Percentiles rank a stretch among this genome's conserved stretches.
Conservation (phyloP, 1,284 basidiomycete genomes). For the Sanghuangporus weigelae region DNA sequence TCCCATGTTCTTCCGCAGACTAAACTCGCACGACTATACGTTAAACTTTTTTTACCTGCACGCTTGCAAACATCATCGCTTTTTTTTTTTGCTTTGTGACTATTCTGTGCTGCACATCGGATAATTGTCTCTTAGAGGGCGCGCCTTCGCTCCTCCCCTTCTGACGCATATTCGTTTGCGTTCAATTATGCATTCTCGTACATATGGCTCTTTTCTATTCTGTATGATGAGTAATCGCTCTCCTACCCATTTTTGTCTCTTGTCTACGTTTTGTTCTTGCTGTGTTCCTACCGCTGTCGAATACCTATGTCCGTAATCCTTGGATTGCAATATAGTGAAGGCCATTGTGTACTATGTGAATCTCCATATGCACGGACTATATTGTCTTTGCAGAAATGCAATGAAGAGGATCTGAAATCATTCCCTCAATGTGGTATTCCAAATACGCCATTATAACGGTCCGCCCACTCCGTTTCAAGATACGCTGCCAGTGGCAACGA, state of each 20-base stretch:
- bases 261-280: not conserved
- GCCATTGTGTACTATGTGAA: too few relatives aligned
- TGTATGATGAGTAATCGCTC: not conserved
- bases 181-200: not conserved
- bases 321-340: constrained; percentile 6
- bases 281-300: not conserved
- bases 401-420: too few relatives aligned
- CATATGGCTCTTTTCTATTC: not conserved
- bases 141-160: not conserved
- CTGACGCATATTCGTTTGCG: not conserved
- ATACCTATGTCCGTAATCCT: not conserved
- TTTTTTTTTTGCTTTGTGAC: constrained; percentile 15
- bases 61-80: not conserved
- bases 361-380: too few relatives aligned
- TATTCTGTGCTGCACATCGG: not conserved
- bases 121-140: not conserved
- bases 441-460: too few relatives aligned
- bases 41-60: not conserved
- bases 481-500: too few relatives aligned
- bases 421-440: too few relatives aligned
- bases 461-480: too few relatives aligned
- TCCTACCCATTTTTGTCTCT: not conserved
- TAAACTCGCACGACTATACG: constrained; percentile 17
- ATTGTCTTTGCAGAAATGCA: too few relatives aligned
- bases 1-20: constrained; percentile 13